A percentile compares a stretch with the other conserved stretches of the same genome.
phyloP scores from a whole-genome alignment of 768 basidiomycete genomes.

The Hydnum rufescens region DNA sequence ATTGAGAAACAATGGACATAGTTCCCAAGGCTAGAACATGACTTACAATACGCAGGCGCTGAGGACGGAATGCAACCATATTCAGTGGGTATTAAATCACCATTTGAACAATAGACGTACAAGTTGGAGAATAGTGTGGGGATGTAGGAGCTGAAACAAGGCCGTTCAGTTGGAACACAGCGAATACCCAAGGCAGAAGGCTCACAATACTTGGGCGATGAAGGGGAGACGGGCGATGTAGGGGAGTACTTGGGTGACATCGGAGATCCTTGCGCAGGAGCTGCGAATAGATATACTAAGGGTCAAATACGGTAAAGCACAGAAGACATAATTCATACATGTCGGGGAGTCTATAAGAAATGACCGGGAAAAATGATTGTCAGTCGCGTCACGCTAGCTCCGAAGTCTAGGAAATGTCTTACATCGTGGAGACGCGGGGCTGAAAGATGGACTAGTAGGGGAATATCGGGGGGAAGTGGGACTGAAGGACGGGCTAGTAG shows the following conservation, averaged over 20 bases:
- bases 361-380: not conserved
- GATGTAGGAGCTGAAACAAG: constrained; percentile 52
- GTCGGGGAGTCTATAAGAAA: constrained; percentile 19
- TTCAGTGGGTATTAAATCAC: too few species aligned
- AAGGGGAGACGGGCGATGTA: constrained; percentile 54
- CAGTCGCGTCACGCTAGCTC: constrained; percentile 11
- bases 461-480: constrained; percentile 41
- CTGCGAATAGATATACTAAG: constrained; percentile 22
- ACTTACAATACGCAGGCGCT: constrained; percentile 68
- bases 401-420: too few species aligned
- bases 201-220: constrained; percentile 57
- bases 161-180: constrained; percentile 3
- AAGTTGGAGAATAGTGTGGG: constrained; percentile 73
- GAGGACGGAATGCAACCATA: constrained; percentile 5
- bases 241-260: constrained; percentile 88
- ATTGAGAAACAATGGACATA: constrained; percentile 10
- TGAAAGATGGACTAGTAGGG: constrained; percentile 12
- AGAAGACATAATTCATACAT: constrained; percentile 31
- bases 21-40: not conserved
- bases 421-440: constrained; percentile 24
- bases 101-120: constrained; percentile 26
- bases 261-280: constrained; percentile 68
- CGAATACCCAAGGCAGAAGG: constrained; percentile 6
- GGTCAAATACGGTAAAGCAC: too few species aligned
- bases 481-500: constrained; percentile 79